Conservation (phyloP, 2,329 filamentous ascomycete genomes). For the Madurella mycetomatis region DNA sequence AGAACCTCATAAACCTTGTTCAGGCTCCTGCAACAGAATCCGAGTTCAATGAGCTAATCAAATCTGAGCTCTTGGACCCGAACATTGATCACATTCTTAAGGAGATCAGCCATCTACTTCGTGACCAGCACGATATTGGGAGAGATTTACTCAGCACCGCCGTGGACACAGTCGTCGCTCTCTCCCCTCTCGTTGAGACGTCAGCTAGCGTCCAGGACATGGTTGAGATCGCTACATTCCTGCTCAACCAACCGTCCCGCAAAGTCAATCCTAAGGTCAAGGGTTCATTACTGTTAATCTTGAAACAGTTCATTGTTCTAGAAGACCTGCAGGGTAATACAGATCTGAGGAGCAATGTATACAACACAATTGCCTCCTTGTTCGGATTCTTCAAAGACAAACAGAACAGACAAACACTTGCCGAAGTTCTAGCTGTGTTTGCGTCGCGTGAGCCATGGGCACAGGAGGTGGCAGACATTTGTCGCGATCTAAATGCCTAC, state of each 20-base stretch:
- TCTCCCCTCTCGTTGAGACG: conserved; percentile 66
- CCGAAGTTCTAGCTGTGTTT: conserved; percentile 67
- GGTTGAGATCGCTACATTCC: conserved; percentile 72
- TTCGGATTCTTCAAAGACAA: conserved; percentile 90
- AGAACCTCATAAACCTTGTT: conserved; percentile 60
- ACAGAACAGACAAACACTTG: conserved; percentile 68
- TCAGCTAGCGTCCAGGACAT: conserved; percentile 69
- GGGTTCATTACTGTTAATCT: conserved; percentile 69
- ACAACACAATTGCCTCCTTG: conserved; percentile 69
- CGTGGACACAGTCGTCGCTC: conserved; percentile 71
- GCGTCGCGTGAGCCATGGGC: conserved; percentile 60
- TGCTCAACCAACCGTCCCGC: conserved; percentile 79
- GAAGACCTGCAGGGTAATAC: conserved; percentile 53
- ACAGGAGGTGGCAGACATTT: conserved; percentile 62
- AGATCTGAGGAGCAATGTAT: conserved; percentile 61
- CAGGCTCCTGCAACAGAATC: conserved; percentile 50
- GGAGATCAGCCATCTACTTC: conserved; percentile 63
- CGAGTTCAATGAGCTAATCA: conserved; percentile 54
- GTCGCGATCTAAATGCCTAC: conserved; percentile 76
- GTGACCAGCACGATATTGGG: conserved; percentile 52
- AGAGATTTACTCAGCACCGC: conserved; percentile 75
- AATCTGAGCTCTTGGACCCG: conserved; percentile 51
- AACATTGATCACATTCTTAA: conserved; percentile 59
- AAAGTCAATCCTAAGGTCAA: conserved; percentile 81
- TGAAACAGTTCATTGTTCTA: conserved; percentile 74